Percentiles rank a stretch among this genome's conserved stretches.
Conservation (phyloP, 2,329 filamentous ascomycete species). For the Monilinia laxa region DNA sequence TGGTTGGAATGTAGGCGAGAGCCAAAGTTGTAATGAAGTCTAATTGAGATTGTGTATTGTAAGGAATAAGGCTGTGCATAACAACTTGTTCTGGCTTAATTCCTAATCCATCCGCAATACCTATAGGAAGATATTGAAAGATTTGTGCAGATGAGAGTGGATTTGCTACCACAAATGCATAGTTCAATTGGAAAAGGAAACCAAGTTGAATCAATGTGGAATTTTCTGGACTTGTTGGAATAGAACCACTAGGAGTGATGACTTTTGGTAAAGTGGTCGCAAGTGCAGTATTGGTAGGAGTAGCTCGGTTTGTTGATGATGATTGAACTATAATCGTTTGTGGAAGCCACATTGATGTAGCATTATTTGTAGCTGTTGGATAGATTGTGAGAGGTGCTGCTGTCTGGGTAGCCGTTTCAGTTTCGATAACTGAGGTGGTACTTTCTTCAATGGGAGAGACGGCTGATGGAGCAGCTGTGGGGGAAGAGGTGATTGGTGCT, state of each 20-base stretch:
- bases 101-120: slow-evolving; percentile 54
- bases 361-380: slow-evolving; percentile 35
- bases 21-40: slow-evolving; percentile 82
- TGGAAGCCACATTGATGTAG: slow-evolving; percentile 34
- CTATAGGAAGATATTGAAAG: slow-evolving; percentile 72
- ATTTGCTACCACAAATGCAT: slow-evolving; percentile 73
- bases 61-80: slow-evolving; percentile 72
- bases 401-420: slow-evolving; percentile 20
- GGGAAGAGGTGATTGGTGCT: slow-evolving; percentile 16
- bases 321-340: slow-evolving; percentile 30
- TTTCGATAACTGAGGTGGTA: slow-evolving; percentile 9
- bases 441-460: background rate
- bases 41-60: slow-evolving; percentile 66
- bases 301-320: slow-evolving; percentile 25
- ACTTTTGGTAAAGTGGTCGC: slow-evolving; percentile 34
- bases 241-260: slow-evolving; percentile 35
- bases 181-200: slow-evolving; percentile 79
- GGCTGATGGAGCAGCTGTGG: slow-evolving; percentile 24
- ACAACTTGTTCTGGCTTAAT: slow-evolving; percentile 51
- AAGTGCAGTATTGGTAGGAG: slow-evolving; percentile 35
- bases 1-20: slow-evolving; percentile 71
- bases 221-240: slow-evolving; percentile 48
- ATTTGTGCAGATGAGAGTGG: slow-evolving; percentile 78
- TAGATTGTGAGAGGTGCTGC: slow-evolving; percentile 25
- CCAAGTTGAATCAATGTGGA: slow-evolving; percentile 77